These are phyloP conservation scores for Dorcoceras hygrometricum DNA, from an alignment of 257 asterid species.

Conservation along the genomic window DNA sequence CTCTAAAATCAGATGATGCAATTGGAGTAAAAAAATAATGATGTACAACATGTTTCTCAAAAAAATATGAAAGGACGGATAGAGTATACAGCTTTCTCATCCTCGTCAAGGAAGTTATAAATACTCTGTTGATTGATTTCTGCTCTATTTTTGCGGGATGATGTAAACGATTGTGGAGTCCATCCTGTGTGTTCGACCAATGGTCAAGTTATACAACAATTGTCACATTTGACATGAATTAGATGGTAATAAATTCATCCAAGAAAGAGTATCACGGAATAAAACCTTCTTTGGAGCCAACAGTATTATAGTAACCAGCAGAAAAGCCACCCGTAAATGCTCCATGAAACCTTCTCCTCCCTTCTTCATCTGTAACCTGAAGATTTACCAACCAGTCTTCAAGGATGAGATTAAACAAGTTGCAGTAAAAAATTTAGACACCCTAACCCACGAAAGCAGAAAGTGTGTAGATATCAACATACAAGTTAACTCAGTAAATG, in stretches of 20 bases:
- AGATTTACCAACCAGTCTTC: conserved; percentile 18
- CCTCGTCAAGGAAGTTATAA: conserved; percentile 75
- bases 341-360: conserved; percentile 96
- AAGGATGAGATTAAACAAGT: background rate
- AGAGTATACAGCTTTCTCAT: conserved; percentile 77
- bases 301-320: conserved; percentile 86
- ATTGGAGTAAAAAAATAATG: conserved; percentile 10
- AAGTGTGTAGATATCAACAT: background rate
- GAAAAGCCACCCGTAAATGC: conserved; percentile 95
- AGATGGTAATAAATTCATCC: conserved; percentile 10
- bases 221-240: background rate
- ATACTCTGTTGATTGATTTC: conserved; percentile 66
- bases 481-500: background rate
- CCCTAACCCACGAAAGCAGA: background rate
- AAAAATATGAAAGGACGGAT: conserved; percentile 20
- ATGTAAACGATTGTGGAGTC: conserved; percentile 83
- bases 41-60: background rate
- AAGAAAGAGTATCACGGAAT: conserved; percentile 8
- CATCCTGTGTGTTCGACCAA: conserved; percentile 56
- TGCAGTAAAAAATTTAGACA: conserved; percentile 1
- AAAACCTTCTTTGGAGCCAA: conserved; percentile 90
- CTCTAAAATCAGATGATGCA: background rate
- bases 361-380: conserved; percentile 92
- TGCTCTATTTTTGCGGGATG: conserved; percentile 85
- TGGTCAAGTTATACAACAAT: conserved; percentile 1